Evolutionary conservation across 495 filamentous ascomycete genomes (phyloP).

Genomic region (Talaromyces liani): DNA sequence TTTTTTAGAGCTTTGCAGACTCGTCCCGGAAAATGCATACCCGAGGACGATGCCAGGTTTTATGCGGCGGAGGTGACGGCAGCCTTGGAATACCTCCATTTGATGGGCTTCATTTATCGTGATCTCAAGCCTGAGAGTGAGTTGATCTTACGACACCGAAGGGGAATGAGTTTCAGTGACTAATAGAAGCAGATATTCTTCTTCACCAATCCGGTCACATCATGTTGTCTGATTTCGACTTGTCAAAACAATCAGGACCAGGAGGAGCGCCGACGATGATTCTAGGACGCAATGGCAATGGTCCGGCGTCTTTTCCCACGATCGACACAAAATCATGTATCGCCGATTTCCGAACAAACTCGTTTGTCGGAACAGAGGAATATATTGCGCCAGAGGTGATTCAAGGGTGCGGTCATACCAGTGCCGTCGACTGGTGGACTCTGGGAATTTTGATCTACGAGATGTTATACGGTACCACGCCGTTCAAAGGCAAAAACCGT

Average conservation of each 20-base stretch:
- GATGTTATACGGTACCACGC: conserved; percentile 98
- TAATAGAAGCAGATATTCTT: conserved; percentile 65
- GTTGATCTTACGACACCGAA: conserved; percentile 15
- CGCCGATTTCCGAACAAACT: conserved; percentile 96
- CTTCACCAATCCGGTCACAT: conserved; percentile 98
- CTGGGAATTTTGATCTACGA: conserved; percentile 95
- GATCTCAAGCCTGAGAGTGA: conserved; percentile 97
- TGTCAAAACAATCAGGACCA: conserved; percentile 95
- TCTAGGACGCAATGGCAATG: conserved; percentile 74
- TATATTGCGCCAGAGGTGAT: conserved; percentile 99
- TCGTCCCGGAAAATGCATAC: conserved; percentile 90
- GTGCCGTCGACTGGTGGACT: conserved; percentile 99
- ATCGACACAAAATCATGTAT: conserved; percentile 99
- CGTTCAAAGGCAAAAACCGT: conserved; percentile 98
- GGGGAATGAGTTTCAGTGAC: background rate
- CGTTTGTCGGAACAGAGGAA: conserved; percentile 96
- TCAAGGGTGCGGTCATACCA: conserved; percentile 96
- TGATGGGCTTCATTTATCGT: conserved; percentile 99
- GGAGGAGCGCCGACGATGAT: conserved; percentile 98
- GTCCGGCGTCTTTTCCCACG: conserved; percentile 74
- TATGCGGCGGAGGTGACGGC: conserved; percentile 98
- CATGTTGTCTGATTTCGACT: conserved; percentile 98
- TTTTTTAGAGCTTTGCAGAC: conserved; percentile 96
- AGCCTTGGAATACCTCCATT: conserved; percentile 90
- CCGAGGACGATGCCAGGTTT: conserved; percentile 94